These are phyloP conservation scores for Citrullus mucosospermus DNA, from an alignment of 306 rosid species.

Conservation along the genomic window DNA sequence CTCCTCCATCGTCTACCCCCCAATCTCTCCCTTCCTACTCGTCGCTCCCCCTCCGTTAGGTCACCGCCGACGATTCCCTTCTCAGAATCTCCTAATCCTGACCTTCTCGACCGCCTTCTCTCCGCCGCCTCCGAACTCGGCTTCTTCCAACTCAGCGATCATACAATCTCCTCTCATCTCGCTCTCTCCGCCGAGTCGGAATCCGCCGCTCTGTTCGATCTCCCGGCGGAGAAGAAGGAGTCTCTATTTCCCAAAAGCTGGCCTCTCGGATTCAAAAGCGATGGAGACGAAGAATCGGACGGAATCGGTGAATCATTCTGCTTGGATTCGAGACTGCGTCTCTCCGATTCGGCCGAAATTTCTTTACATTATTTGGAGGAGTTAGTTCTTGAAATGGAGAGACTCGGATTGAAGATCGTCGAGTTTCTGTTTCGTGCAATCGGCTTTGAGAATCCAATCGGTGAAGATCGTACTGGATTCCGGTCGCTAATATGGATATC, in stretches of 20 bases:
- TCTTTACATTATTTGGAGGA: slow-evolving; percentile 21
- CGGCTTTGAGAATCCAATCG: slow-evolving; percentile 37
- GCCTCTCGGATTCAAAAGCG: slow-evolving; percentile 60
- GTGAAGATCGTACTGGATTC: slow-evolving; percentile 25
- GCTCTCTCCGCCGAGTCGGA: slow-evolving; percentile 72
- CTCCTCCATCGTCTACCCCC: slow-evolving; percentile 80
- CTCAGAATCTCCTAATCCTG: slow-evolving; percentile 14
- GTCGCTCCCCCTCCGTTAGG: slow-evolving; percentile 29
- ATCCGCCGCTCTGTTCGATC: slow-evolving; percentile 46
- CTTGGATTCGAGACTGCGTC: slow-evolving; percentile 27
- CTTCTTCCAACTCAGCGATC: slow-evolving; percentile 53
- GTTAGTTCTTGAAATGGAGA: slow-evolving; percentile 43
- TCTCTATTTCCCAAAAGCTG: slow-evolving; percentile 37
- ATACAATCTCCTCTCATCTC: slow-evolving; percentile 36
- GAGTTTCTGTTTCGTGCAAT: slow-evolving; percentile 27
- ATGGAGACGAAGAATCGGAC: slow-evolving; percentile 19
- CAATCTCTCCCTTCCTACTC: slow-evolving; percentile 52
- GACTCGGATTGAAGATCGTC: slow-evolving; percentile 43
- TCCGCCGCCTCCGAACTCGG: slow-evolving; percentile 38
- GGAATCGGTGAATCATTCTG: slow-evolving; percentile 49
- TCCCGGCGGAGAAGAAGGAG: slow-evolving; percentile 29
- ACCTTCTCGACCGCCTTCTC: slow-evolving; percentile 12
- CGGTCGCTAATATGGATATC: slow-evolving; percentile 50
- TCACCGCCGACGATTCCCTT: slow-evolving; percentile 43
- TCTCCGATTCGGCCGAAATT: slow-evolving; percentile 27